These are phyloP conservation scores for Marchantia polymorpha DNA, from an alignment of 225 moss, liverwort and hornwort genomes.

Conservation along the genomic window DNA sequence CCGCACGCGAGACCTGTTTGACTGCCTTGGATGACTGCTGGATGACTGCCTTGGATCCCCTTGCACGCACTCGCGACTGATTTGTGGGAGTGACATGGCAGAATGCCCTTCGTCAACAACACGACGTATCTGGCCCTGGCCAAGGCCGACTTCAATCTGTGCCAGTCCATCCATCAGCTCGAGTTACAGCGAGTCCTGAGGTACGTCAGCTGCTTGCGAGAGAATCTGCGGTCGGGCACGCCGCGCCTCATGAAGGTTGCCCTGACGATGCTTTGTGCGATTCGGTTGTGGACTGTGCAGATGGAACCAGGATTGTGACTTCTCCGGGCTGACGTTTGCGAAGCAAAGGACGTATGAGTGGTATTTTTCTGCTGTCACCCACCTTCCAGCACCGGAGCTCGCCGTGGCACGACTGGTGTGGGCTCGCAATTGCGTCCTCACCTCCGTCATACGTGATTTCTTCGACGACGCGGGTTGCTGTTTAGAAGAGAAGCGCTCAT, in stretches of 20 bases:
- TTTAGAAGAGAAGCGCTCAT: constrained; percentile 33
- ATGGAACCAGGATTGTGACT: constrained; percentile 50
- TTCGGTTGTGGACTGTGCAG: too few relatives aligned
- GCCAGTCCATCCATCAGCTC: constrained; percentile 47
- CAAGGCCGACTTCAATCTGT: constrained; percentile 61
- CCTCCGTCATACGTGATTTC: constrained; percentile 51
- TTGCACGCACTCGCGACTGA: neutral
- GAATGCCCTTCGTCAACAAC: constrained; percentile 55
- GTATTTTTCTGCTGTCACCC: constrained; percentile 48
- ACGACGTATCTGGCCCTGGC: constrained; percentile 49
- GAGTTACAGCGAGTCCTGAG: constrained; percentile 50
- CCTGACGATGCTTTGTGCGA: neutral
- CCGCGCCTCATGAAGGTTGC: neutral
- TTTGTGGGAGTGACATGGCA: constrained; percentile 9
- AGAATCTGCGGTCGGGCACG: neutral
- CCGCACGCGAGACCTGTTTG: neutral
- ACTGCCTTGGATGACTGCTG: neutral
- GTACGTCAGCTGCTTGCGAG: too few relatives aligned
- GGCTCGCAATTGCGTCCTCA: constrained; percentile 45
- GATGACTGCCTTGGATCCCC: neutral
- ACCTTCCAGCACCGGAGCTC: constrained; percentile 53
- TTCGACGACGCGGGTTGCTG: constrained; percentile 35
- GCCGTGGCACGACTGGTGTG: constrained; percentile 47
- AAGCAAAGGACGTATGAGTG: constrained; percentile 48
- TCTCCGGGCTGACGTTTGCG: constrained; percentile 38